Evolutionary conservation across 2,329 filamentous ascomycete genomes (phyloP).

Genomic region (Plenodomus lindquistii): DNA sequence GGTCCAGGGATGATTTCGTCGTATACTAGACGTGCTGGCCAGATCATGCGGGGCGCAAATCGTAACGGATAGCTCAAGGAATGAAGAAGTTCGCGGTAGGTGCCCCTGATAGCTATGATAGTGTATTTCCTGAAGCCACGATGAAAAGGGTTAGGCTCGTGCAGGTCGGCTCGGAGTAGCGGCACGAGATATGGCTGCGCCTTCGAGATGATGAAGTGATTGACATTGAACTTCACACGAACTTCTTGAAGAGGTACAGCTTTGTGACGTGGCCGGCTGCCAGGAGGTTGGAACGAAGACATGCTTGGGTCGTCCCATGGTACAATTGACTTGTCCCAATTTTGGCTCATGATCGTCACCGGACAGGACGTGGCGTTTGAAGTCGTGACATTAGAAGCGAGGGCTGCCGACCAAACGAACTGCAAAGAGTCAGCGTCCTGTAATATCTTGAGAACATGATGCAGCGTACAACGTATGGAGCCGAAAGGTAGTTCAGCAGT

Average conservation of each 20-base stretch:
- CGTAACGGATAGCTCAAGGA: constrained; percentile 80
- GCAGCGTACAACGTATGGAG: constrained; percentile 80
- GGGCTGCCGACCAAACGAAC: constrained; percentile 79
- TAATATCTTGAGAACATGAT: background rate
- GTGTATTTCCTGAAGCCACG: constrained; percentile 62
- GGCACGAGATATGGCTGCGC: constrained; percentile 87
- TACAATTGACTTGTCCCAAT: constrained; percentile 70
- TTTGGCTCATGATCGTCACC: constrained; percentile 75
- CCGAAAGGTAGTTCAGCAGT: constrained; percentile 87
- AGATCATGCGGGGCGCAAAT: constrained; percentile 69
- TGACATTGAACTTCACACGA: constrained; percentile 85
- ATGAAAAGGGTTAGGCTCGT: constrained; percentile 68
- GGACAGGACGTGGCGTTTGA: constrained; percentile 68
- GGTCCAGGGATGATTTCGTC: constrained; percentile 81
- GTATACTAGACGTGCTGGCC: constrained; percentile 73
- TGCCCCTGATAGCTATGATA: constrained; percentile 32
- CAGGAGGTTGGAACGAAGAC: background rate
- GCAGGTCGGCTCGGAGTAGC: constrained; percentile 79
- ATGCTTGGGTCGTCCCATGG: constrained; percentile 62
- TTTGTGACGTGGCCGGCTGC: background rate
- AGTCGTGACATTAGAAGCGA: constrained; percentile 73
- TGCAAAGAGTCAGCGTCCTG: constrained; percentile 37
- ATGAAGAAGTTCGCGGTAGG: constrained; percentile 71
- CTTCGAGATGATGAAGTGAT: constrained; percentile 94
- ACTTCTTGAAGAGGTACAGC: constrained; percentile 67